A percentile compares a stretch with the other conserved stretches of the same genome.
phyloP scores from a whole-genome alignment of 23 red algal species.

The Pyropia yezoensis region DNA sequence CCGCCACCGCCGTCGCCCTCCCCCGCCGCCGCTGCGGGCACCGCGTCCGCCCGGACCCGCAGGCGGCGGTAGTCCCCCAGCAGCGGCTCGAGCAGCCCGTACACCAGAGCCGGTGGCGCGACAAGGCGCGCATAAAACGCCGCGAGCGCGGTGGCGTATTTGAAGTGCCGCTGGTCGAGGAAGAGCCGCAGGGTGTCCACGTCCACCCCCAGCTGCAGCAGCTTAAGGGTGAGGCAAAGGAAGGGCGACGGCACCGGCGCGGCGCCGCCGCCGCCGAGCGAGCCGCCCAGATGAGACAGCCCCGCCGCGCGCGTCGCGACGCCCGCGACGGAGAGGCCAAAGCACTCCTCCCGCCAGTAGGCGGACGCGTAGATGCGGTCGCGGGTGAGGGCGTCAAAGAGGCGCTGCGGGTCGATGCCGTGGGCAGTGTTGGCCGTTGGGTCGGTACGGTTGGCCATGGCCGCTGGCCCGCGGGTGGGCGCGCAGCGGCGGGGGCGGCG shows the following conservation, averaged over 20 bases:
- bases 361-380: conserved; percentile 43
- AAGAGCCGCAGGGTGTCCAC: conserved; percentile 20
- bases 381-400: conserved; percentile 53
- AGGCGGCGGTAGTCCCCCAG: conserved; percentile 69
- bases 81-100: conserved; percentile 50
- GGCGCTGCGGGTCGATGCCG: conserved; percentile 71
- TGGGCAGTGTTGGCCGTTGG: conserved; percentile 39
- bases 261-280: neutral
- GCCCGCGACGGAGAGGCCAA: conserved; percentile 57
- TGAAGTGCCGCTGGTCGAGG: conserved; percentile 64
- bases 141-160: conserved; percentile 61
- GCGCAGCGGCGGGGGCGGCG: too few relatives aligned
- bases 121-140: conserved; percentile 73
- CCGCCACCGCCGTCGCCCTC: neutral
- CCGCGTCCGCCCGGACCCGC: conserved; percentile 14
- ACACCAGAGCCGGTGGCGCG: conserved; percentile 22
- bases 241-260: conserved; percentile 42
- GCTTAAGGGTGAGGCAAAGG: conserved; percentile 84
- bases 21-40: neutral
- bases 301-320: conserved; percentile 43
- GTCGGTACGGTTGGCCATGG: conserved; percentile 78
- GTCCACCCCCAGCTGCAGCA: conserved; percentile 69
- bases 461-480: too few relatives aligned
- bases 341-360: conserved; percentile 63
- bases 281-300: conserved; percentile 30